Base-by-base conservation (phyloP, 2,329 filamentous ascomycete species). In the Samsoniella hepiali region DNA sequence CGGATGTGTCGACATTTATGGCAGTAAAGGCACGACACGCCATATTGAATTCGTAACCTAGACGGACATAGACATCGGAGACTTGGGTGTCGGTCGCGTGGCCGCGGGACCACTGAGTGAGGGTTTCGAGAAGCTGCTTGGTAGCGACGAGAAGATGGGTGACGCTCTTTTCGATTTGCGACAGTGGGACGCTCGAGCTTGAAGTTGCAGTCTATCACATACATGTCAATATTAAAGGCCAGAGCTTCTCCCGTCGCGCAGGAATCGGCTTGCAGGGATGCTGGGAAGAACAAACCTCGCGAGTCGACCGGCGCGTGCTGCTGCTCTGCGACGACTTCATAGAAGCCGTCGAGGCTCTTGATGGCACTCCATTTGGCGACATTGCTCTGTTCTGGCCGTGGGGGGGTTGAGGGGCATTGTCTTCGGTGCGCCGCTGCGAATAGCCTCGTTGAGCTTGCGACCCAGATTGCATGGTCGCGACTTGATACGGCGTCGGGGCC, bases 1-100 rank as follows among this genome's bases (percentile, higher is more conserved):
- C 95, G 32, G 88, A 86, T 1, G 93, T 97, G 72, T 99, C 95
- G 67, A 99, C 95, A 66, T 96, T 95, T 72, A 99, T 99, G 64
- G 93, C 92, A 71, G 91, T 92, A 77, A 99, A 99, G 66, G 95
- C 94, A 63, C 95, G 90, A 76, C 94, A 98, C 34, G 95, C 95
- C 81, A 99, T 95, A 78, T 99, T 99, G 83, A 99, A 99, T 77
- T 99, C 95, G 78, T 99, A 99, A 54, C 95, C 95, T 66, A 99
- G 81, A 65, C 95, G 90, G 65, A 99, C 95, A 74, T 99, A 99
- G 70, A 99, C 95, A 75, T 99, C 95, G 13, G 95, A 98, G 65
- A 99, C 95, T 75, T 98, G 91, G 66, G 89, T 91, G 77, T 99
- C 95, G 67, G 92, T 93, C 62, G 95, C 93, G 71, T 91, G 88